phyloP scores from a whole-genome alignment of 2,329 filamentous ascomycete species.

The Cercospora sojina region DNA sequence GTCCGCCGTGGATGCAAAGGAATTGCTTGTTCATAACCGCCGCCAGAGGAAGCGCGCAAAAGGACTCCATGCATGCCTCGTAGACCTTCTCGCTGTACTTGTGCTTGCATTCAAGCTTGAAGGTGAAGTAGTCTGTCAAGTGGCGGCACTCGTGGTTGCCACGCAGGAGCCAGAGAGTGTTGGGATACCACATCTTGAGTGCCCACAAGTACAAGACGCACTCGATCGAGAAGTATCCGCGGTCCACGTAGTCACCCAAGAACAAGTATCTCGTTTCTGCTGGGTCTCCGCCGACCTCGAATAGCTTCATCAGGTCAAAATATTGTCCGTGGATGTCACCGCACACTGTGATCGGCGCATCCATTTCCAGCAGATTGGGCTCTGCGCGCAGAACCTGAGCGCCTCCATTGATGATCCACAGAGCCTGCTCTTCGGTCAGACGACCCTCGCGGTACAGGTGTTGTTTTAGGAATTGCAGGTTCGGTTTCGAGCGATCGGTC shows the following conservation, averaged over 20 bases:
- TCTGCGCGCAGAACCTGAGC: slow-evolving; percentile 84
- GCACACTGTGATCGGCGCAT: slow-evolving; percentile 97
- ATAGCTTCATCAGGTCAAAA: slow-evolving; percentile 99
- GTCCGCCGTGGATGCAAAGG: slow-evolving; percentile 92
- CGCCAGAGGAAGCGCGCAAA: slow-evolving; percentile 88
- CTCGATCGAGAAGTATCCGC: slow-evolving; percentile 99
- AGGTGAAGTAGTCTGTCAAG: slow-evolving; percentile 99
- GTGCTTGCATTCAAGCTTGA: slow-evolving; percentile 99
- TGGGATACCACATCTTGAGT: slow-evolving; percentile 98
- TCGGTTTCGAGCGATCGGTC: slow-evolving; percentile 80
- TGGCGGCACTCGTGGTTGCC: slow-evolving; percentile 99
- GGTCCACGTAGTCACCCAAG: slow-evolving; percentile 94
- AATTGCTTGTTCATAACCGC: slow-evolving; percentile 99
- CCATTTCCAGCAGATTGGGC: slow-evolving; percentile 97
- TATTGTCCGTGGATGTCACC: slow-evolving; percentile 99
- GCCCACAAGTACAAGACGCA: slow-evolving; percentile 98
- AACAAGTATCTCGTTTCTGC: slow-evolving; percentile 96
- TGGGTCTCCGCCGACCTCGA: slow-evolving; percentile 95
- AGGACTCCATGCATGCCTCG: slow-evolving; percentile 97
- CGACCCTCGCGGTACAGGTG: slow-evolving; percentile 98
- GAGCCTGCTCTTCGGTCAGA: slow-evolving; percentile 92
- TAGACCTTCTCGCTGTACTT: slow-evolving; percentile 97
- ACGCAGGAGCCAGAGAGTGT: slow-evolving; percentile 92
- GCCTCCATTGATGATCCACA: slow-evolving; percentile 89
- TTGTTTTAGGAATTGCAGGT: slow-evolving; percentile 92